These are phyloP conservation scores for Podospora tetraspora DNA, from an alignment of 495 filamentous ascomycete genomes.

Conservation along the genomic window DNA sequence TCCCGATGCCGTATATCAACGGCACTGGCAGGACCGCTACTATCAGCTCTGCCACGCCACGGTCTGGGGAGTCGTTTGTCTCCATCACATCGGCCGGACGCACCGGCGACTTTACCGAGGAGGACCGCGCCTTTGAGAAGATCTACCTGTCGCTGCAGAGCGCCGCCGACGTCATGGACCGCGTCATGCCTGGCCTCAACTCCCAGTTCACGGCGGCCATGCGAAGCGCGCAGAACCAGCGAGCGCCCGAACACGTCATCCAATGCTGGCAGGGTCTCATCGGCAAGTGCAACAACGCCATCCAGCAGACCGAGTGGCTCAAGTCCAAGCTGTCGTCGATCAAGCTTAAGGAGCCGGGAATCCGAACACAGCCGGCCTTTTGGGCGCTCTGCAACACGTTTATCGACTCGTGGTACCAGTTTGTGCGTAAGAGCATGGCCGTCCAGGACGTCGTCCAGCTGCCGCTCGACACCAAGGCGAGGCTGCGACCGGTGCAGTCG, in stretches of 20 bases:
- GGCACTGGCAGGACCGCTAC: conserved; percentile 42
- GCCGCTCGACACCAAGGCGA: conserved; percentile 59
- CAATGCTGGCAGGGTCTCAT: conserved; percentile 66
- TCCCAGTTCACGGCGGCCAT: conserved; percentile 53
- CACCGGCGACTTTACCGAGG: conserved; percentile 57
- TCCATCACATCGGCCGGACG: conserved; percentile 44
- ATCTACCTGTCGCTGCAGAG: conserved; percentile 68
- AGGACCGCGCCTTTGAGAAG: conserved; percentile 72
- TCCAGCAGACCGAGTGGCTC: conserved; percentile 62
- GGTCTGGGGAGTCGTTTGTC: conserved; percentile 73
- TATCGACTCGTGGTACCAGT: conserved; percentile 67
- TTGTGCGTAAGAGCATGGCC: conserved; percentile 66
- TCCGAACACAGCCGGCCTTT: conserved; percentile 70
- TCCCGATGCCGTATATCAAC: conserved; percentile 38
- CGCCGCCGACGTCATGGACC: conserved; percentile 61
- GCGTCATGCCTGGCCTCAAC: conserved; percentile 59
- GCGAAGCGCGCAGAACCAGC: conserved; percentile 37
- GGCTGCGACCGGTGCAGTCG: conserved; percentile 71
- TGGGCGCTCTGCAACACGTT: conserved; percentile 78
- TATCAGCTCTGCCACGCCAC: conserved; percentile 58
- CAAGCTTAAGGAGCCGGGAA: conserved; percentile 75
- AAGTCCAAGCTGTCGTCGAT: conserved; percentile 66
- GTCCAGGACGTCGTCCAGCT: conserved; percentile 56
- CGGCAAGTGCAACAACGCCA: conserved; percentile 56
- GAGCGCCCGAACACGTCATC: conserved; percentile 46